Evolutionary conservation across 2,329 filamentous ascomycete species (phyloP).

Genomic region (Aureobasidium melanogenum): DNA sequence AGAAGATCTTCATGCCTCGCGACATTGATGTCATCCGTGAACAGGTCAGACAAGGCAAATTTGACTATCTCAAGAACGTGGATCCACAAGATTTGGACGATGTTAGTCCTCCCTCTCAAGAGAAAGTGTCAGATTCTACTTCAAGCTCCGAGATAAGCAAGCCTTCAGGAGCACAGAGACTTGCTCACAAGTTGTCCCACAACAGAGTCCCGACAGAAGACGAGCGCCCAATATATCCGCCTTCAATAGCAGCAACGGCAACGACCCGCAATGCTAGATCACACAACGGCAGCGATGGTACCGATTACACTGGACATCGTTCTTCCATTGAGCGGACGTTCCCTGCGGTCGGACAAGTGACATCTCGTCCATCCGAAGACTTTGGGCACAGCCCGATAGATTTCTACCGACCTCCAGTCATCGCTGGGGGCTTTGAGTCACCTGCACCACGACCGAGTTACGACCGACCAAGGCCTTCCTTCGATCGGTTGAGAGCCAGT

Average conservation of each 20-base stretch:
- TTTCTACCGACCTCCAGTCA: constrained; percentile 18
- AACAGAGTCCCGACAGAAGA: constrained; percentile 61
- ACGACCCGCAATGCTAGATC: constrained; percentile 73
- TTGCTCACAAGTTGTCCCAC: constrained; percentile 43
- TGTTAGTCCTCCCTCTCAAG: constrained; percentile 36
- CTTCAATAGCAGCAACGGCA: constrained; percentile 69
- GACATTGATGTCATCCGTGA: constrained; percentile 95
- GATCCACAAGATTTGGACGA: constrained; percentile 29
- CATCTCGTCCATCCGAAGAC: constrained; percentile 8
- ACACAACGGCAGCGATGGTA: constrained; percentile 89
- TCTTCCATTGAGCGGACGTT: constrained; percentile 33
- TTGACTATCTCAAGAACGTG: constrained; percentile 59
- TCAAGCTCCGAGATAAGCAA: constrained; percentile 49
- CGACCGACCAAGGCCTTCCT: constrained; percentile 70
- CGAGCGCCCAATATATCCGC: constrained; percentile 84
- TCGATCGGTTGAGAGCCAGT: constrained; percentile 74
- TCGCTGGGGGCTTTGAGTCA: constrained; percentile 3
- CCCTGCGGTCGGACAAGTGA: constrained; percentile 21
- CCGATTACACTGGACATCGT: constrained; percentile 63
- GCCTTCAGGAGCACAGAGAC: constrained; percentile 24
- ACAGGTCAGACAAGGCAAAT: constrained; percentile 75
- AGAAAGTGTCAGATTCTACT: constrained; percentile 41
- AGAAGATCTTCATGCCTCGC: constrained; percentile 88
- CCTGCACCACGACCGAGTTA: constrained; percentile 3
- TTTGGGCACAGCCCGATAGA: neutral